Percentiles rank a stretch among this genome's conserved stretches.
Conservation (phyloP, 202 grass and related monocot species). For the Bolboschoenoplectus hybrid region DNA sequence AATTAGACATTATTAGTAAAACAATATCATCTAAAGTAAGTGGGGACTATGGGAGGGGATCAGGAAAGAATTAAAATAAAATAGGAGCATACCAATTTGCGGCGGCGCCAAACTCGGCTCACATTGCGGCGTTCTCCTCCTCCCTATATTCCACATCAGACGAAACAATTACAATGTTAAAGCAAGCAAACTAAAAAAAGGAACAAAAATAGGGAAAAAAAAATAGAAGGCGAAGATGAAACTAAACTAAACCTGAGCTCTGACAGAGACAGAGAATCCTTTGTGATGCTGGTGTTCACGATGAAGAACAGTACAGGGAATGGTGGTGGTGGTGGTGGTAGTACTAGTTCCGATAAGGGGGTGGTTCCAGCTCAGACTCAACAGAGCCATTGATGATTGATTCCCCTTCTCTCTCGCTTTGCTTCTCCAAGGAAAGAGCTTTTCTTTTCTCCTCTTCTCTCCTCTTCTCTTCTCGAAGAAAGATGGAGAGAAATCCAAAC, state of each 20-base stretch:
- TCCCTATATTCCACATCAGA: constrained; percentile 1
- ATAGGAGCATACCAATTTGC: constrained; percentile 58
- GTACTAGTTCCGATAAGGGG: constrained; percentile 32
- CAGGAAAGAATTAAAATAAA: background rate
- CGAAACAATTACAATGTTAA: background rate
- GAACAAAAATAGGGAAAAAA: background rate
- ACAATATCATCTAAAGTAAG: background rate
- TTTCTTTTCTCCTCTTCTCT: too few relatives aligned
- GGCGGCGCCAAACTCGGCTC: constrained; percentile 71
- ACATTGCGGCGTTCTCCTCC: constrained; percentile 20
- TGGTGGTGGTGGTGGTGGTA: constrained; percentile 8
- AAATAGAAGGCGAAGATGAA: background rate
- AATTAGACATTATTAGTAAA: background rate
- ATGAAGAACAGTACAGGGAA: constrained; percentile 5
- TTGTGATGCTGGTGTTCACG: constrained; percentile 17
- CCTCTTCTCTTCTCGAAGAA: too few relatives aligned
- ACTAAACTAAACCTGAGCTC: constrained; percentile 53
- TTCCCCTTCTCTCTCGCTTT: background rate
- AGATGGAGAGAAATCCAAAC: background rate
- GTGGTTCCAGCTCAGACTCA: constrained; percentile 36
- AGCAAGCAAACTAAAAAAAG: background rate
- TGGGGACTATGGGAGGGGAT: background rate
- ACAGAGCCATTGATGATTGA: constrained; percentile 37
- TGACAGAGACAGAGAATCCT: constrained; percentile 49
- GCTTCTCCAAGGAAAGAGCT: background rate